Conservation (phyloP, 2,329 filamentous ascomycete genomes). For the Fusarium miscanthi region DNA sequence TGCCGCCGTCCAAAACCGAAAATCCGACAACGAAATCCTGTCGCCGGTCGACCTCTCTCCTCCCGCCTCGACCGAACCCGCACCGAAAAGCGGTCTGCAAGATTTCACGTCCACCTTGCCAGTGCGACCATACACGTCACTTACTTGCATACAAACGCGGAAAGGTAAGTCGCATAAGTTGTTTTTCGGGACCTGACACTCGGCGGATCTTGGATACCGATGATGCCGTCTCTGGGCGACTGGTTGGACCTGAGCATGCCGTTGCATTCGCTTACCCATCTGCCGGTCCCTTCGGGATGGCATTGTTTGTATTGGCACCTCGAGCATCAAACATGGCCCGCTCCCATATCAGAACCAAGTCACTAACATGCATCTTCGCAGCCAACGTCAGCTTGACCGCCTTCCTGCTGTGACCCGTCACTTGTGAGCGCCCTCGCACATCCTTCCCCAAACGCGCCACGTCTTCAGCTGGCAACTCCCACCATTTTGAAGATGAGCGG, state of each 20-base stretch:
- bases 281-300: conserved; percentile 11
- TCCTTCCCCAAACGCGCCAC: conserved; percentile 38
- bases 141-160: conserved; percentile 36
- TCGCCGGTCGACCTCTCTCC: conserved; percentile 43
- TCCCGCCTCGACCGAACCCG: conserved; percentile 16
- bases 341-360: not conserved
- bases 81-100: conserved; percentile 32
- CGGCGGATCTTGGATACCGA: conserved; percentile 24
- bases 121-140: conserved; percentile 40
- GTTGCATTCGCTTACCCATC: conserved; percentile 14
- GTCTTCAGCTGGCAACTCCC: conserved; percentile 29
- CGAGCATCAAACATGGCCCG: conserved; percentile 7
- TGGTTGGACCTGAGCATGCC: conserved; percentile 9
- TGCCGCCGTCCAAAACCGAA: conserved; percentile 11
- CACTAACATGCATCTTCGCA: conserved; percentile 36
- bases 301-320: conserved; percentile 4
- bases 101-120: conserved; percentile 11
- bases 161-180: conserved; percentile 38
- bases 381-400: conserved; percentile 40
- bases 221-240: conserved; percentile 4
- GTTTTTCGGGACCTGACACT: conserved; percentile 9
- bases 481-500: conserved; percentile 47
- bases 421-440: conserved; percentile 37
- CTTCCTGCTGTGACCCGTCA: conserved; percentile 41
- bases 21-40: conserved; percentile 31